Base-by-base conservation (phyloP, 2,329 filamentous ascomycete species). In the Pyricularia grisea region DNA sequence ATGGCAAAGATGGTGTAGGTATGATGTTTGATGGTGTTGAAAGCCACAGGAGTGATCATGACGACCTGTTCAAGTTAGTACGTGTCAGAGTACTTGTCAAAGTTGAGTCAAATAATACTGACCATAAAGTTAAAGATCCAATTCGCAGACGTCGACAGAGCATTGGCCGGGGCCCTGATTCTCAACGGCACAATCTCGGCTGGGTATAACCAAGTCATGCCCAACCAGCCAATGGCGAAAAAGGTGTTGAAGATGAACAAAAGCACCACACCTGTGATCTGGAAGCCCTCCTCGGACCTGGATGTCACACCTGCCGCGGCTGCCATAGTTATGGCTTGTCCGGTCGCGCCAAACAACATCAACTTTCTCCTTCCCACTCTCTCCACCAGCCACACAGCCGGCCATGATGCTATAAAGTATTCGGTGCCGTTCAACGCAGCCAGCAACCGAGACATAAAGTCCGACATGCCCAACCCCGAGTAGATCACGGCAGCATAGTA, bases 1-100 rank as follows among this genome's bases (percentile, higher is more conserved):
- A 88, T 82, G 12, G 88, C 88, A 73, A 90, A 91, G 72, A 91
- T 85, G 73, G 87, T 85, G 76, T 90, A 75, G 0, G 87, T 89
- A 73, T 86, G 80, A 78, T 86, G 85, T 20, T 78, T 76, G 71
- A 90, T 90, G 69, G 78, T 85, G 69, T 83, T 78, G 71, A 89
- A 87, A 1, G 85, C 81, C 2, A 88, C 79, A 0, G 87, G 87
- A 0, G 87, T 88, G 71, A 89, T 84, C 83, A 88, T 88, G 68
- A 89, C 87, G 30, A 89, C 67, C 67, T 68, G 20, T 10, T 20
- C 12, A 63, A 33, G n/a, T 61, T 28, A 30, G 60, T 23, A 30
- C 1, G 28, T 9, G n/a, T 30, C 28, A 60, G 2, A 3, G 25
- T 3, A 25, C 6, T 3, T 7, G 5, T n/a, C 50, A 67, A n/a